Evolutionary conservation across 371 early-diverging fungal species (phyloP), one percentile per base, ranked within the genome.

Genomic region (Lichtheimia ramosa): DNA sequence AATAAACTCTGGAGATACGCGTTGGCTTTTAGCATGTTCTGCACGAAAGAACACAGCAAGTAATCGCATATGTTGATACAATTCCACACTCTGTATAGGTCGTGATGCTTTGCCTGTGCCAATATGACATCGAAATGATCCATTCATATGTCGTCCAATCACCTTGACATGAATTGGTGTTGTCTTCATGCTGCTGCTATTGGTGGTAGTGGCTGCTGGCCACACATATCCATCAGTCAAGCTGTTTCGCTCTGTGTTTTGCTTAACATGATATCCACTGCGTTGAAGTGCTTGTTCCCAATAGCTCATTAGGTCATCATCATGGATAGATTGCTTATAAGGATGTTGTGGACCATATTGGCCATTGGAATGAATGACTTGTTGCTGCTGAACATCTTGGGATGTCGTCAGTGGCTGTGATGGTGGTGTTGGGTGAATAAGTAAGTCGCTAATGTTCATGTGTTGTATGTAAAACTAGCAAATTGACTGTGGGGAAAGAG

Each of bases 51-150:
- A 79, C 3, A 79, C 71, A 5, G 65, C 73, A 16, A 79, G 34
- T 16, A 79, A 39, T 7, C 71, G 63, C 79, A 79, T 79, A 21
- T 79, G 74, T 20, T 54, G 63, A 46, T 58, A 55, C 1, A 79
- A 25, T 41, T 75, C 75, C 5, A 42, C 51, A 1, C 75, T 75
- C 14, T 51, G 67, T 8, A 79, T 71, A 3, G 79, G 75, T 14
- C 71, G 66, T 21, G 75, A 71, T 20, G 75, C 67, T 58, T 78
- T 79, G 43, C 79, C 75, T 0, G 73, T 73, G 3, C 79, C 74
- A 42, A 79, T 71, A 34, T 73, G 73, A 56, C 79, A 79, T n/a
- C 75, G 57, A 43, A 71, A 79, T 0, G 74, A 73, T 3, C 71
- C 70, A 43, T 71, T 71, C 61, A 69, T 75, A 21, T 78, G 75